Evolutionary conservation across 306 rosid genomes (phyloP).

Genomic region (Malus sylvestris): DNA sequence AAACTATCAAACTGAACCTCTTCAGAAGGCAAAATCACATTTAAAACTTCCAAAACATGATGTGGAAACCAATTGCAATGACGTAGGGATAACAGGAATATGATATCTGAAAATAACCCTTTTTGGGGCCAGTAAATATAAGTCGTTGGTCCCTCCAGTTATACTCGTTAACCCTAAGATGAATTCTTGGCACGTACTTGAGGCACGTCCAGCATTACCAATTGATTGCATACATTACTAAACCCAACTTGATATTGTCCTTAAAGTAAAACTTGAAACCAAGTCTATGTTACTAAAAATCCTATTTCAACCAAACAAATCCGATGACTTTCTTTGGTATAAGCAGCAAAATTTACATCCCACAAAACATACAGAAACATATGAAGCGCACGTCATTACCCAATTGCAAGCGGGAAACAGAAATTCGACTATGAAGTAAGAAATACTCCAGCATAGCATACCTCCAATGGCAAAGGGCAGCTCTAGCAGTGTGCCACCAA

Average conservation of each 20-base stretch:
- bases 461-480: conserved; percentile 95
- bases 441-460: conserved; percentile 15
- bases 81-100: not conserved
- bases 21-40: not conserved
- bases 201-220: not conserved
- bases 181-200: not conserved
- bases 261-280: not conserved
- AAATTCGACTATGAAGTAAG: not conserved
- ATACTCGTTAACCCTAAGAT: not conserved
- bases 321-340: not conserved
- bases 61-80: not conserved
- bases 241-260: not conserved
- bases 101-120: not conserved
- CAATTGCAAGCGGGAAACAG: not conserved
- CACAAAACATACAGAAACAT: not conserved
- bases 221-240: not conserved
- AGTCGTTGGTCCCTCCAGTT: not conserved
- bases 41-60: not conserved
- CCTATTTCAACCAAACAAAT: not conserved
- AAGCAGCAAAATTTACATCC: not conserved
- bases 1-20: not conserved
- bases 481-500: conserved; percentile 85
- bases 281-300: not conserved
- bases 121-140: not conserved
- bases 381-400: not conserved